A percentile compares a stretch with the other conserved stretches of the same genome.
Evolutionary conservation across 148 eudicot genomes (phyloP).

Genomic region (Beta vulgaris): DNA sequence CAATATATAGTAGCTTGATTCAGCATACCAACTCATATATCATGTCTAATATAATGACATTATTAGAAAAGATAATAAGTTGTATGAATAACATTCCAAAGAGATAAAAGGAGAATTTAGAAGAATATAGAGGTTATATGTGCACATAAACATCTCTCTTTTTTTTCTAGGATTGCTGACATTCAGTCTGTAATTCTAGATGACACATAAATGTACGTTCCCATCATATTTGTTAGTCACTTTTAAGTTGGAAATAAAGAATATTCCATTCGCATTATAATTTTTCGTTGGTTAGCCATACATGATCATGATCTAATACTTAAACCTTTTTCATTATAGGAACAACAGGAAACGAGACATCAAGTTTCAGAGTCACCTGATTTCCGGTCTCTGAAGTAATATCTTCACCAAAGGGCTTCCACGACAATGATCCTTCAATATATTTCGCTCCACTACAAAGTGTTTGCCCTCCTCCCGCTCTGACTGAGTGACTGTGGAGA

Average conservation of each 20-base stretch:
- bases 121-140: not conserved
- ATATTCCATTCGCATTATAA: not conserved
- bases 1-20: not conserved
- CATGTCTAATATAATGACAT: too few relatives aligned
- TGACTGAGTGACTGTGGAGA: not conserved
- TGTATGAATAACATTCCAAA: not conserved
- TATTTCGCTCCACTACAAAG: not conserved
- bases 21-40: not conserved
- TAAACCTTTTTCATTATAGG: not conserved
- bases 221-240: not conserved
- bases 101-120: not conserved
- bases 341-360: not conserved
- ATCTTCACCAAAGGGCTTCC: too few relatives aligned
- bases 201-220: not conserved
- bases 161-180: too few relatives aligned
- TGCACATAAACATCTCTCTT: not conserved
- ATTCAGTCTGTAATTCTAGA: too few relatives aligned
- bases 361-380: not conserved
- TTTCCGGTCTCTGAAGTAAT: not conserved
- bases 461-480: not conserved
- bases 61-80: not conserved
- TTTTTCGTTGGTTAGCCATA: not conserved
- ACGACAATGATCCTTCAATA: not conserved
- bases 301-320: not conserved
- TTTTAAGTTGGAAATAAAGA: not conserved